Evolutionary conservation across 345 rosid species (phyloP), one percentile per base, ranked within the genome.

Genomic region (Dimocarpus longan): DNA sequence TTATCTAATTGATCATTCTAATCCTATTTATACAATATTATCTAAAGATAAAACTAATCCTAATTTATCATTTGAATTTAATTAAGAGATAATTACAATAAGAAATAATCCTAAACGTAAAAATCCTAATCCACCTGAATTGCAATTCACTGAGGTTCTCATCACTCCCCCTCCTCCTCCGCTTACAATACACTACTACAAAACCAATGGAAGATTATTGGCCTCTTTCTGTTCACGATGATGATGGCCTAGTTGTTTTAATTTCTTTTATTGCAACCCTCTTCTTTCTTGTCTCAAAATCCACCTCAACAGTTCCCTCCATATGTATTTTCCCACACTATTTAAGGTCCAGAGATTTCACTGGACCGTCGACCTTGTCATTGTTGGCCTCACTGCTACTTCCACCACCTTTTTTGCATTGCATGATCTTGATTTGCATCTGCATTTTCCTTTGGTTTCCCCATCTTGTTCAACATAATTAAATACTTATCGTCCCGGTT

Each of bases 271-370:
- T n/a, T 19, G n/a, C n/a, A 2, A 72, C 32, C 26, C 37, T 72
- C 4, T n/a, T n/a, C n/a, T 74, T 64, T 8, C 57, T 40, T 74
- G 68, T 21, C 32, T 43, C 56, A 74, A 74, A 46, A 24, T 74
- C 40, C n/a, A n/a, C n/a, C 57, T 74, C 40, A 43, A 54, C 11
- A 2, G 32, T 54, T 71, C 65, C 13, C 65, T 72, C 4, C 1
- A 32, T 32, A 32, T 32, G 37, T 56, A 39, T 37, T 19, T 39
- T 72, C 13, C 75, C 75, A 10, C 6, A 37, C 65, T n/a, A 5
- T n/a, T 37, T 72, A 12, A 72, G 43, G 66, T 37, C 39, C 18
- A 65, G 75, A 37, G 65, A 71, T 13, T 71, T 71, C 46, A 32
- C 65, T 10, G 64, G 46, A 6, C 10, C 46, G 21, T 71, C 37